Evolutionary conservation across 768 basidiomycete species (phyloP).

Genomic region (Galerina marginata): DNA sequence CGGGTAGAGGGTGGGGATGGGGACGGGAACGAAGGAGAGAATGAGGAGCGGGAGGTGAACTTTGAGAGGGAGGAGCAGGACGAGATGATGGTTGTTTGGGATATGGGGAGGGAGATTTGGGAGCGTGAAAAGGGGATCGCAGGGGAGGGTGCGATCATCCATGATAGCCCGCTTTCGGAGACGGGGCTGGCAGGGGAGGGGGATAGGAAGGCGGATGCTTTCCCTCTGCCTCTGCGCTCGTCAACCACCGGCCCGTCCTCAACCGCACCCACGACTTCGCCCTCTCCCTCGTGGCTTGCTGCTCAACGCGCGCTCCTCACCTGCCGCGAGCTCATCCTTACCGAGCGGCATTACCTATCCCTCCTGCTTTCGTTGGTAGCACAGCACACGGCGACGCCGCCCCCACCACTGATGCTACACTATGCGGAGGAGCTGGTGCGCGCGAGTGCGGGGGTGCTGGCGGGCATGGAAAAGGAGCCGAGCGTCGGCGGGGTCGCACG

Average conservation of each 20-base stretch:
- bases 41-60: background rate
- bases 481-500: constrained; percentile 66
- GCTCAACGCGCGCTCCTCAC: constrained; percentile 43
- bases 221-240: background rate
- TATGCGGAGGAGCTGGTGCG: constrained; percentile 55
- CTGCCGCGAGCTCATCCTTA: constrained; percentile 48
- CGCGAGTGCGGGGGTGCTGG: constrained; percentile 52
- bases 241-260: background rate
- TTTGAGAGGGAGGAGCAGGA: constrained; percentile 4
- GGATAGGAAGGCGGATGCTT: background rate
- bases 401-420: constrained; percentile 58
- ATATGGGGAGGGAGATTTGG: constrained; percentile 20
- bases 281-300: constrained; percentile 35
- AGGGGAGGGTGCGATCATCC: background rate
- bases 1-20: constrained; percentile 7
- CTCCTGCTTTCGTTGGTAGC: constrained; percentile 35
- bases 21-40: background rate
- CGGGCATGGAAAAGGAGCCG: constrained; percentile 57
- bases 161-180: background rate
- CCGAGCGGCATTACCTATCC: constrained; percentile 47
- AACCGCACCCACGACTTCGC: background rate
- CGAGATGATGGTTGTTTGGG: constrained; percentile 5
- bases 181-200: background rate
- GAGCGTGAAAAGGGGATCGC: background rate
- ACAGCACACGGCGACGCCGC: constrained; percentile 44